Base-by-base conservation (phyloP, 257 asterid genomes). In the Solanum peruvianum region DNA sequence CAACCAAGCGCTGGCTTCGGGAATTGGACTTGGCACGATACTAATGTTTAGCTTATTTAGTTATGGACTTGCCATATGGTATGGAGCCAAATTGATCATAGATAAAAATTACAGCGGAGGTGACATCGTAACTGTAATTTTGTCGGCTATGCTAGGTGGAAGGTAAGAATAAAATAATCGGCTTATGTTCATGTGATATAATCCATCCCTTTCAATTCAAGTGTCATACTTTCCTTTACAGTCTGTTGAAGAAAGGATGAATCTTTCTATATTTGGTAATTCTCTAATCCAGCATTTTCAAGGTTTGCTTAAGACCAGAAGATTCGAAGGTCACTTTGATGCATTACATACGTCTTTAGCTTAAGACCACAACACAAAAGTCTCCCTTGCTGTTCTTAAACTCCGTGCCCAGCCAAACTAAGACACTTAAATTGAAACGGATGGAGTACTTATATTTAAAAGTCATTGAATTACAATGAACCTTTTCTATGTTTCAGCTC, bases 141-240 rank as follows among this genome's bases (percentile, higher is more conserved):
- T 94, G 70, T 89, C 96, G 21, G 90, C 94, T 66, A 91, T 95
- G 95, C 83, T 89, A 33, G 97, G 95, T 20, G 96, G 95, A 91
- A 56, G 91, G 98, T 94, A 90, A 92, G 97, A 86, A 11, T 45
- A 39, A 21, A 15, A n/a, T 20, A 15, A 37, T 20, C 29, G 7
- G 15, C 56, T 77, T 6, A 67, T 27, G 87, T 84, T 23, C 23
- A 42, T 76, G 70, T 39, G 23, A 75, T 25, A 23, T 67, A 69
- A 21, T 33, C 27, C 45, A 18, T 18, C 78, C 45, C 0, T 71
- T 9, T 33, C 45, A 33, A 33, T 71, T 70, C 41, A 35, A 35
- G 78, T 35, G 9, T 18, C 45, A 18, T 71, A 71, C 77, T 70
- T 29, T 8, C n/a, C 77, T 70, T 70, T 0, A 29, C 7, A 7